These are phyloP conservation scores for Aureobasidium leucospermi DNA, from an alignment of 2,329 filamentous ascomycete genomes.

Conservation along the genomic window DNA sequence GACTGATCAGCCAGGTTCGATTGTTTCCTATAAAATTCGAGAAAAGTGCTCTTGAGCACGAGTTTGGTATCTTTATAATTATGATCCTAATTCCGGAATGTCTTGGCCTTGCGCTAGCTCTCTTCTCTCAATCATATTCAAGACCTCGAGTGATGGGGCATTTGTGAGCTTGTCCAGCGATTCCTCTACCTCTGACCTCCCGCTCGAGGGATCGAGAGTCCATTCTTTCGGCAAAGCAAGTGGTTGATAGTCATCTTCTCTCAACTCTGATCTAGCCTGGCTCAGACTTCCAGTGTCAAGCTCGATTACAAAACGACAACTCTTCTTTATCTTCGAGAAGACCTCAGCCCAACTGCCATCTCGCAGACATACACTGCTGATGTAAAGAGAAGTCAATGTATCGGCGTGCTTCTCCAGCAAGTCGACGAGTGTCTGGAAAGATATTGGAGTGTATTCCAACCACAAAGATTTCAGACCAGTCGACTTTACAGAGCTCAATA, in stretches of 20 bases:
- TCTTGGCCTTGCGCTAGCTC: background rate
- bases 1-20: no score
- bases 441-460: background rate
- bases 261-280: background rate
- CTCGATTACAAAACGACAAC: background rate
- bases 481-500: background rate
- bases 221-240: background rate
- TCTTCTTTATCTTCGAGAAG: background rate
- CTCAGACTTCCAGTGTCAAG: background rate
- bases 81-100: background rate
- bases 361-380: background rate
- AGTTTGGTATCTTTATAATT: background rate
- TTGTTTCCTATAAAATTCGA: no score
- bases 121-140: background rate
- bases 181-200: background rate
- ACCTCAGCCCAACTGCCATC: background rate
- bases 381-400: background rate
- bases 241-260: background rate
- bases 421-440: background rate
- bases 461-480: background rate
- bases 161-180: background rate
- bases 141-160: background rate
- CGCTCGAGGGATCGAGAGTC: background rate
- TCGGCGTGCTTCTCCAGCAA: background rate
- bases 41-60: no score